A percentile compares a stretch with the other conserved stretches of the same genome.
These are phyloP conservation scores for Malbranchea cinnamomea DNA, from an alignment of 2,329 filamentous ascomycete species.

Conservation along the genomic window DNA sequence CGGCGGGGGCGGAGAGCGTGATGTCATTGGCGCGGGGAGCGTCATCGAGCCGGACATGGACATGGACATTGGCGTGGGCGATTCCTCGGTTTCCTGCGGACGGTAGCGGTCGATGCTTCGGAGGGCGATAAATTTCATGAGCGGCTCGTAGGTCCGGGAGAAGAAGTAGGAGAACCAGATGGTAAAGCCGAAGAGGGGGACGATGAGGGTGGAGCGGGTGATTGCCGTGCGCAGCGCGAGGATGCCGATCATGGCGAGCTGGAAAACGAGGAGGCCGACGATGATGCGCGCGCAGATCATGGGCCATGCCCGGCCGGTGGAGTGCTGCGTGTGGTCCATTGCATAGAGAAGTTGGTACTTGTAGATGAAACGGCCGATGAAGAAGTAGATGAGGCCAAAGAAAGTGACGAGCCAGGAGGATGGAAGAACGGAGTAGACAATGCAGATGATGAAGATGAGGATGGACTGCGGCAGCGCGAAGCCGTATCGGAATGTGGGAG, in stretches of 20 bases:
- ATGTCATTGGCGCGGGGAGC: no score
- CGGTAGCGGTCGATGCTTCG: conserved; percentile 60
- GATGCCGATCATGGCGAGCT: conserved; percentile 78
- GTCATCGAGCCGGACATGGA: no score
- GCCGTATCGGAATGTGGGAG: conserved; percentile 84
- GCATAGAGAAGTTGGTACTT: conserved; percentile 97
- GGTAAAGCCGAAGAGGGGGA: conserved; percentile 64
- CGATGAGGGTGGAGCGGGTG: conserved; percentile 53
- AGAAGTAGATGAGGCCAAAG: conserved; percentile 53
- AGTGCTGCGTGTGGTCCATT: conserved; percentile 93
- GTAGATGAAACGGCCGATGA: conserved; percentile 72
- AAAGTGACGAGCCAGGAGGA: conserved; percentile 68
- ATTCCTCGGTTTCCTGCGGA: conserved; percentile 11
- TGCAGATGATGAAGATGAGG: conserved; percentile 84
- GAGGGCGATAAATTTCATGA: conserved; percentile 85
- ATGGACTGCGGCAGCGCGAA: conserved; percentile 90
- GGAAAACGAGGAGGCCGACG: conserved; percentile 73
- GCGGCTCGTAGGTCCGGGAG: conserved; percentile 62
- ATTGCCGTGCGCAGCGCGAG: conserved; percentile 62
- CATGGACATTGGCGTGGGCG: conserved; percentile 23
- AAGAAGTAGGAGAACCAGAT: conserved; percentile 85
- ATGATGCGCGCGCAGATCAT: conserved; percentile 92
- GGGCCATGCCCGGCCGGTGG: conserved; percentile 84
- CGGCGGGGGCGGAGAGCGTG: conserved; percentile 26
- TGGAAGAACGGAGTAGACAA: conserved; percentile 81